Evolutionary conservation across 768 basidiomycete species (phyloP).

Genomic region (Ramaria sp.): DNA sequence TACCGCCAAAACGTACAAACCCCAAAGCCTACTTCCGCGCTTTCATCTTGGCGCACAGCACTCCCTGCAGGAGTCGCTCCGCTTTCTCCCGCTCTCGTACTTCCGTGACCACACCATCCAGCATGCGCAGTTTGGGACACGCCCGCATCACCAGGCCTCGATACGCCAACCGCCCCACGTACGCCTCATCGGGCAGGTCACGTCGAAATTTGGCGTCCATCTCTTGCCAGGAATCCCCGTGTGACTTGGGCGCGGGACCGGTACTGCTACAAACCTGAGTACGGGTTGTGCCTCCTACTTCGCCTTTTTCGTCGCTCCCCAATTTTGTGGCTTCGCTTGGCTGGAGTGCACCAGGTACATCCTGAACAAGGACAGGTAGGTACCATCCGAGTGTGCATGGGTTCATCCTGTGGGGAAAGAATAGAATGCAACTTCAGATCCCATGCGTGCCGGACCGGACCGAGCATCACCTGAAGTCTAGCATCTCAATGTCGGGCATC

Average conservation of each 20-base stretch:
- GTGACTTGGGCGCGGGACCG: slow-evolving; percentile 6
- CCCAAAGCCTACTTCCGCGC: not conserved
- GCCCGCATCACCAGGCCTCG: slow-evolving; percentile 80
- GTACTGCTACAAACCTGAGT: slow-evolving; percentile 10
- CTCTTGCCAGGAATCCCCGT: slow-evolving; percentile 45
- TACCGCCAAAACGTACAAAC: not conserved
- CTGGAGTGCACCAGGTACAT: slow-evolving; percentile 55
- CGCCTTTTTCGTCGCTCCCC: slow-evolving; percentile 24
- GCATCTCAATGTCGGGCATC: slow-evolving; percentile 74
- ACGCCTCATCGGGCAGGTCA: slow-evolving; percentile 80
- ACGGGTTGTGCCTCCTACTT: slow-evolving; percentile 18
- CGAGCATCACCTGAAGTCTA: slow-evolving; percentile 76
- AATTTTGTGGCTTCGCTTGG: slow-evolving; percentile 25
- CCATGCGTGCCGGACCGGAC: not conserved
- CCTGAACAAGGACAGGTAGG: slow-evolving; percentile 70
- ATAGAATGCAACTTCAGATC: not conserved
- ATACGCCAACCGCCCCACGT: slow-evolving; percentile 81
- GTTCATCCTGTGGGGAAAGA: slow-evolving; percentile 58
- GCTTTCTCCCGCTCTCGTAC: slow-evolving; percentile 83
- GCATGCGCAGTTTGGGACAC: slow-evolving; percentile 50
- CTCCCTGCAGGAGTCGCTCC: slow-evolving; percentile 48
- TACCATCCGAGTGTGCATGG: slow-evolving; percentile 96
- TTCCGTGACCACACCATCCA: slow-evolving; percentile 82
- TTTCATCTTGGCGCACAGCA: slow-evolving; percentile 18
- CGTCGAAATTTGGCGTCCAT: slow-evolving; percentile 81